phyloP scores from a whole-genome alignment of 371 early-diverging fungal genomes.

The Gilbertella persicaria region DNA sequence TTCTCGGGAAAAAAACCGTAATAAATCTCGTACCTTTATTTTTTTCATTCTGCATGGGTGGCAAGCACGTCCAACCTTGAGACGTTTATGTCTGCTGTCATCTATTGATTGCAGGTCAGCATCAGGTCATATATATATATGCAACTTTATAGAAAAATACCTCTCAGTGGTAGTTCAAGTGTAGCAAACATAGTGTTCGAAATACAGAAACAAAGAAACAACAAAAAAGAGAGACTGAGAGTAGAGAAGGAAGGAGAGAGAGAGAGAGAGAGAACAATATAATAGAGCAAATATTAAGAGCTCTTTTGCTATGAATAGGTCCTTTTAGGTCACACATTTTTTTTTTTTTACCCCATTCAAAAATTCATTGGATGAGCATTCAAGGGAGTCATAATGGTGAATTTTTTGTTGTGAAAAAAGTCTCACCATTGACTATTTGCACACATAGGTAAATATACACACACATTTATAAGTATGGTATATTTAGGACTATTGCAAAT shows the following conservation, averaged over 20 bases:
- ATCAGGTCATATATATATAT: background rate
- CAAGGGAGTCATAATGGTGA: background rate
- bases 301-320: slow-evolving; percentile 1
- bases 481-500: too few species aligned
- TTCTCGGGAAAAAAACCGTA: background rate
- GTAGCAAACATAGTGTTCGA: slow-evolving; percentile 42
- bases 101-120: too few species aligned
- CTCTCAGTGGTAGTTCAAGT: slow-evolving; percentile 45
- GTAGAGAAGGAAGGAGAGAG: background rate
- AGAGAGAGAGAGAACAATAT: background rate
- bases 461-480: too few species aligned
- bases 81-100: slow-evolving; percentile 49
- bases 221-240: background rate
- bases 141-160: slow-evolving; percentile 11
- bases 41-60: slow-evolving; percentile 54
- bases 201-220: background rate
- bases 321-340: slow-evolving; percentile 4
- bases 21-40: slow-evolving; percentile 36
- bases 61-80: slow-evolving; percentile 51
- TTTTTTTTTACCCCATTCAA: slow-evolving; percentile 13
- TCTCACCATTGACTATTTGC: too few species aligned
- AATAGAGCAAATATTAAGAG: background rate
- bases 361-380: slow-evolving; percentile 14
- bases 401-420: background rate
- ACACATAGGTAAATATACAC: too few species aligned